Conservation (phyloP, 2,329 filamentous ascomycete species). For the Colletotrichum gloeosporioides region DNA sequence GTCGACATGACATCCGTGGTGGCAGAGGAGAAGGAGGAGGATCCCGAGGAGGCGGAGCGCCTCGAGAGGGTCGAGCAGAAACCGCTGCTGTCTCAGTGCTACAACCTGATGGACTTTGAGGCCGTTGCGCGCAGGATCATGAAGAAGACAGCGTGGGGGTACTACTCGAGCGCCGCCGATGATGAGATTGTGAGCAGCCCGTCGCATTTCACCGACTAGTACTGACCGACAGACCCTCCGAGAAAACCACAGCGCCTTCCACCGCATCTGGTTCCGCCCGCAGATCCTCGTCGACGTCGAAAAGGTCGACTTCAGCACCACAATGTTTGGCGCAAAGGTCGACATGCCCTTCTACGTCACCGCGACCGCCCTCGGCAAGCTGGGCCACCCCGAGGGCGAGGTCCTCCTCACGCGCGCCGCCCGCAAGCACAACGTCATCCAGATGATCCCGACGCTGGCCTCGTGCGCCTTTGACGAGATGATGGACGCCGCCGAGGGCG, state of each 20-base stretch:
- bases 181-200: slow-evolving; percentile 76
- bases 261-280: slow-evolving; percentile 97
- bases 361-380: slow-evolving; percentile 92
- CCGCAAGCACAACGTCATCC: slow-evolving; percentile 85
- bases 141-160: slow-evolving; percentile 97
- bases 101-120: slow-evolving; percentile 96
- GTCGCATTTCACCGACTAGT: neutral
- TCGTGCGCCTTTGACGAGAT: slow-evolving; percentile 99
- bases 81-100: slow-evolving; percentile 85
- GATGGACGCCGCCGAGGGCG: slow-evolving; percentile 78
- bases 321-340: slow-evolving; percentile 88
- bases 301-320: slow-evolving; percentile 84
- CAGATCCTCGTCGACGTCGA: slow-evolving; percentile 89
- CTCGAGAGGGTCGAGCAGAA: slow-evolving; percentile 76
- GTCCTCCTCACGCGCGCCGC: slow-evolving; percentile 87
- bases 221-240: slow-evolving; percentile 74
- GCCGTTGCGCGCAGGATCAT: slow-evolving; percentile 87
- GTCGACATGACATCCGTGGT: slow-evolving; percentile 87
- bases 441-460: slow-evolving; percentile 98
- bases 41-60: slow-evolving; percentile 64
- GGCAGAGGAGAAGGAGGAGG: slow-evolving; percentile 72
- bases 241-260: slow-evolving; percentile 94
- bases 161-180: slow-evolving; percentile 93
- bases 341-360: slow-evolving; percentile 95
- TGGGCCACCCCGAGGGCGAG: slow-evolving; percentile 93